Percentiles rank a stretch among this genome's conserved stretches.
Conservation (phyloP, 768 basidiomycete species). For the Termitomyces sp. region DNA sequence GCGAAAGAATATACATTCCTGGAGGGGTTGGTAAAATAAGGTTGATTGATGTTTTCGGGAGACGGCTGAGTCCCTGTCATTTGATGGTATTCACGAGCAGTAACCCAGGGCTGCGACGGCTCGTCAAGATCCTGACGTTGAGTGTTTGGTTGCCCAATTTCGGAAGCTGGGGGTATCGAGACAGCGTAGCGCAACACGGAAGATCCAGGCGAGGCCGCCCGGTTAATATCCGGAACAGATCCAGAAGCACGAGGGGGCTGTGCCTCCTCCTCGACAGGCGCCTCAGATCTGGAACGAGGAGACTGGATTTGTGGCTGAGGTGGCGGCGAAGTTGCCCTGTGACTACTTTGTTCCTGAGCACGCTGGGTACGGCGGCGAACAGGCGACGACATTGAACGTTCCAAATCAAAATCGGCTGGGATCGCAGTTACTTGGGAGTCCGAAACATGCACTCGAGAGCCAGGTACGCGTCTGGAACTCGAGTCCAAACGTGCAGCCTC, state of each 20-base stretch:
- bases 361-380: not conserved
- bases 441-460: not conserved
- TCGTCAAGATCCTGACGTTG: slow-evolving; percentile 16
- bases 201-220: slow-evolving; percentile 14
- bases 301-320: slow-evolving; percentile 1
- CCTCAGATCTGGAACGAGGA: not conserved
- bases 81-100: slow-evolving; percentile 27
- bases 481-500: slow-evolving; percentile 16
- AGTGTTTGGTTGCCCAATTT: slow-evolving; percentile 19
- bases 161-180: slow-evolving; percentile 26
- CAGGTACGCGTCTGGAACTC: not conserved
- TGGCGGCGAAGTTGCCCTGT: not conserved
- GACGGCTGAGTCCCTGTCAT: slow-evolving; percentile 16
- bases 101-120: slow-evolving; percentile 32
- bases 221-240: not conserved
- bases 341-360: not conserved
- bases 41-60: slow-evolving; percentile 7
- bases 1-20: slow-evolving; percentile 3
- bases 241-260: not conserved
- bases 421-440: not conserved
- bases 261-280: not conserved
- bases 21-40: not conserved
- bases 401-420: not conserved
- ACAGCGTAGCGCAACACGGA: slow-evolving; percentile 24
- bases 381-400: slow-evolving; percentile 8